These are phyloP conservation scores for Tolypocladium nubicola DNA, from an alignment of 2,329 filamentous ascomycete genomes.

Conservation along the genomic window DNA sequence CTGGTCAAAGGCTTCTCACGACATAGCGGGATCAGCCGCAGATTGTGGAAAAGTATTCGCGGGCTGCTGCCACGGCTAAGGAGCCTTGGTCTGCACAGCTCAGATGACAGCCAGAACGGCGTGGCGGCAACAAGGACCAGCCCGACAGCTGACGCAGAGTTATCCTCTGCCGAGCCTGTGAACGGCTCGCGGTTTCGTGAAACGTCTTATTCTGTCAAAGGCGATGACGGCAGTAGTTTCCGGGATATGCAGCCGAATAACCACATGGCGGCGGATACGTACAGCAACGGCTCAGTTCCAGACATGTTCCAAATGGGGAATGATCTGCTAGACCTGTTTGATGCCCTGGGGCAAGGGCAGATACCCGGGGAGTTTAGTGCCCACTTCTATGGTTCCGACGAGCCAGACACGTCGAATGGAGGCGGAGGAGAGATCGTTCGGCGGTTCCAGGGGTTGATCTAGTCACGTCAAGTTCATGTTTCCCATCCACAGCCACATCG, in stretches of 20 bases:
- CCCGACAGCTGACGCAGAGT: background rate
- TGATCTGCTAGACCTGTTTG: constrained; percentile 24
- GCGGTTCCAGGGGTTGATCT: constrained; percentile 21
- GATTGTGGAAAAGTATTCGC: constrained; percentile 25
- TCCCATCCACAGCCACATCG: background rate
- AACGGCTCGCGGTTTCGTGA: background rate
- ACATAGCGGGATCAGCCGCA: constrained; percentile 18
- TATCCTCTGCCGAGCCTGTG: background rate
- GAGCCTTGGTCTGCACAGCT: constrained; percentile 12
- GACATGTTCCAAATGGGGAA: constrained; percentile 23
- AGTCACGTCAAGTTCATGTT: background rate
- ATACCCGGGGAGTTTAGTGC: constrained; percentile 7
- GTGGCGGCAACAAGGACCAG: background rate
- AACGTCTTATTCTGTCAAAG: background rate
- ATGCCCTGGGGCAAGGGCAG: constrained; percentile 21
- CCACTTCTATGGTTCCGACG: constrained; percentile 6
- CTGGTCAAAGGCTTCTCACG: constrained; percentile 21
- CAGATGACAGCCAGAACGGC: constrained; percentile 2
- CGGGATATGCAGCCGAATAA: background rate
- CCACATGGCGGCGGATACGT: constrained; percentile 4
- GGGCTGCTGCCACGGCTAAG: constrained; percentile 20
- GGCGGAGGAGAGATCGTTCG: constrained; percentile 19
- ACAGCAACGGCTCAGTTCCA: constrained; percentile 8
- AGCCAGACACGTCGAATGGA: constrained; percentile 3
- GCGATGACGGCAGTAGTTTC: background rate